These are phyloP conservation scores for Aaosphaeria arxii DNA, from an alignment of 2,329 filamentous ascomycete species.

Conservation along the genomic window DNA sequence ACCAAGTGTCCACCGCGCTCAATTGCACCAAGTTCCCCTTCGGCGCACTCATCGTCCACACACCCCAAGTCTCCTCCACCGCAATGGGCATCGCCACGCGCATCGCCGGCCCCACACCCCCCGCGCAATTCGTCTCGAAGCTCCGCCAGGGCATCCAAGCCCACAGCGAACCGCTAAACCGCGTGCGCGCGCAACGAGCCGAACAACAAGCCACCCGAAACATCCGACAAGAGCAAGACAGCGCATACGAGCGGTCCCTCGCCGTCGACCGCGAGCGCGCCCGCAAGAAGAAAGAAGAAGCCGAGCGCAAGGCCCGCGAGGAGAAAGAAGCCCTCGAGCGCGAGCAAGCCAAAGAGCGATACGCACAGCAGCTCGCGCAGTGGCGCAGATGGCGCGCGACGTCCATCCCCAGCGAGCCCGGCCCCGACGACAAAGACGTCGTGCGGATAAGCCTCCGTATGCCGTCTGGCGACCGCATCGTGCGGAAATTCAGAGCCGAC, in stretches of 20 bases:
- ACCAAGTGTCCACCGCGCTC: slow-evolving; percentile 84
- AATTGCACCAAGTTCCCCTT: slow-evolving; percentile 93
- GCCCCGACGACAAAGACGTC: slow-evolving; percentile 60
- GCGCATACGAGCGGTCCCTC: slow-evolving; percentile 87
- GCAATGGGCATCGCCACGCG: slow-evolving; percentile 89
- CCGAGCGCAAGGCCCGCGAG: slow-evolving; percentile 57
- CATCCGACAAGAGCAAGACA: slow-evolving; percentile 85
- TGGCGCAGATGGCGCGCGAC: slow-evolving; percentile 81
- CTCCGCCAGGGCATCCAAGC: slow-evolving; percentile 70
- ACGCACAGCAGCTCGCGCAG: slow-evolving; percentile 55
- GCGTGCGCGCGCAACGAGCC: slow-evolving; percentile 70
- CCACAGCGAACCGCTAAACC: slow-evolving; percentile 71
- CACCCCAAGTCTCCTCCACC: slow-evolving; percentile 76
- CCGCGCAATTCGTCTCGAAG: slow-evolving; percentile 71
- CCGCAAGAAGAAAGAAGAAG: slow-evolving; percentile 71
- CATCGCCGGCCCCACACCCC: slow-evolving; percentile 67
- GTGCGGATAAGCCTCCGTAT: slow-evolving; percentile 68
- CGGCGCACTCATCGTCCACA: slow-evolving; percentile 80
- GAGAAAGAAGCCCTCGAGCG: slow-evolving; percentile 66
- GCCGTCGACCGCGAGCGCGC: slow-evolving; percentile 85
- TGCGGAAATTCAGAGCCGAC: slow-evolving; percentile 69
- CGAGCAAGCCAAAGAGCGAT: slow-evolving; percentile 59
- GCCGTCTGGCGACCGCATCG: slow-evolving; percentile 67
- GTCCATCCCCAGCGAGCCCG: slow-evolving; percentile 67
- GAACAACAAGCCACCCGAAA: slow-evolving; percentile 79